Base-by-base conservation (phyloP, 2,329 filamentous ascomycete genomes). In the Pseudocercospora vitis region DNA sequence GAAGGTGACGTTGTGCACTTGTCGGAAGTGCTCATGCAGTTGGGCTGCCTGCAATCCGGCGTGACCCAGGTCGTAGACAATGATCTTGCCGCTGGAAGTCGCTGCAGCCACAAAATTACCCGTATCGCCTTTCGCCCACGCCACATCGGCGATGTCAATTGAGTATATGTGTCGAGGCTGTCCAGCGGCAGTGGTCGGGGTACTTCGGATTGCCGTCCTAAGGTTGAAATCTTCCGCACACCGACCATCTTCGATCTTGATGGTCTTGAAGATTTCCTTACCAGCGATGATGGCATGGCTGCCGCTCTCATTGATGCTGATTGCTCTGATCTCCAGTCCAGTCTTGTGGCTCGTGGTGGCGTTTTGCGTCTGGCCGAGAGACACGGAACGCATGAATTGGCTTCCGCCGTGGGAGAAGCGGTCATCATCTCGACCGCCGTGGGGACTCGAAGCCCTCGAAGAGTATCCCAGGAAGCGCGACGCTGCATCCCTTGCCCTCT, bases 261-360 rank as follows among this genome's bases (percentile, higher is more conserved):
- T 78, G 2, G 83, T 86, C 69, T 85, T 85, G 63, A 86, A 77
- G 52, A 86, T 85, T 61, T 86, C 82, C 59, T 81, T 81, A 48
- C 83, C 83, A 35, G 81, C 83, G 60, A 86, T 77, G 50, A 86
- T 76, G 49, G 82, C 83, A 74, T 85, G 83, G 55, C 81, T 85
- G 53, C 78, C 76, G 52, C 79, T 75, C 33, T 82, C 81, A 56
- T 84, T 86, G 69, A 84, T 81, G 68, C 85, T 82, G 48, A 86
- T 73, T 31, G 83, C 80, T 37, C 79, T 72, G 63, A 86, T 85
- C 57, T 82, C 78, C 49, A 86, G 78, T 40, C 82, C 82, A n/a
- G 83, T 86, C 62, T 78, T 80, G 69, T 86, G 81, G 63, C 77
- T 80, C 53, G 82, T 75, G 56, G 78, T 81, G 59, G 82, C 77